Base-by-base conservation (phyloP, 495 filamentous ascomycete species). In the Endocarpon pusillum region DNA sequence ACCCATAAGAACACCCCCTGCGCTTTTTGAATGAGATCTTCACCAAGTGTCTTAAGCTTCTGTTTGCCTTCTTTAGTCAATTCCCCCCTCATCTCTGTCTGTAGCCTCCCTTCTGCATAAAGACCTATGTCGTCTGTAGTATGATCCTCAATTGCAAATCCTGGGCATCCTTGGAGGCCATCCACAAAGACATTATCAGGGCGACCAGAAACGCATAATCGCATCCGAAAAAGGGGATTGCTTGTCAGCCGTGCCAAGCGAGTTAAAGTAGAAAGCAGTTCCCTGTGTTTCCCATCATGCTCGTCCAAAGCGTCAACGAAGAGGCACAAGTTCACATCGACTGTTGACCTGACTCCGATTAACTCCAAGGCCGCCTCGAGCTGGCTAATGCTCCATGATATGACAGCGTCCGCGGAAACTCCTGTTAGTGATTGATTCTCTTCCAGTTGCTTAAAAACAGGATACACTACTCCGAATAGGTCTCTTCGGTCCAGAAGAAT, bases 1-100 rank as follows among this genome's bases (percentile, higher is more conserved):
- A 51, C 48, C 48, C 47, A 51, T 11, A 51, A 37, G 28, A 51
- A 51, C 3, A 51, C 48, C 11, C 48, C 48, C 10, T 28, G 24
- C 7, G 48, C 47, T 32, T 44, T 49, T 15, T 14, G 12, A 14
- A 23, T 25, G 12, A 51, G 34, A 8, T 46, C 25, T 1, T 35
- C 28, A 15, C 32, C 31, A 6, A 51, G 21, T 15, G 2, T 1
- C 4, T 23, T 16, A 14, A 20, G 17, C 10, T 16, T 24, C 19
- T 34, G 3, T n/a, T 20, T 25, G 14, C 21, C 29, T 9, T 3
- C 3, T 8, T 6, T 16, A 17, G 3, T 14, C 20, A 28, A 14
- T 3, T 18, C 20, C 3, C 4, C 17, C 3, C 32, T 22, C 14
- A 25, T 7, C 3, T 23, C 14, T 9, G 31, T 10, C 4, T 30